Conservation (phyloP, 2,329 filamentous ascomycete species). For the Albophoma yamanashiensis region DNA sequence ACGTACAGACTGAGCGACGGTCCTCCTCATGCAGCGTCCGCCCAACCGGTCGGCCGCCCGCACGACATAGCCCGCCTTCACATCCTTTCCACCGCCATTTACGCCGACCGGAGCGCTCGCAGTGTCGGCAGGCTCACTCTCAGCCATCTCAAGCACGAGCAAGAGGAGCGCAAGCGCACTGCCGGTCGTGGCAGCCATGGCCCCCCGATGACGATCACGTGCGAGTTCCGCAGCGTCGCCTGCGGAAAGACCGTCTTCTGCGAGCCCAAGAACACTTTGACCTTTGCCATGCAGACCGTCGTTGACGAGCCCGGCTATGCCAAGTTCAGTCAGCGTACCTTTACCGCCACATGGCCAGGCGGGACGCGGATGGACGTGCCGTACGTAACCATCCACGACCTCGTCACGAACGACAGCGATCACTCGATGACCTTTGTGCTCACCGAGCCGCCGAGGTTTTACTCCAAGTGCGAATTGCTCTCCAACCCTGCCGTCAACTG, state of each 20-base stretch:
- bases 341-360: constrained; percentile 26
- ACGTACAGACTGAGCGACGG: constrained; percentile 9
- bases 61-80: constrained; percentile 16
- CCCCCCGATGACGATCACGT: constrained; percentile 9
- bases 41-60: background rate
- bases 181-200: constrained; percentile 6
- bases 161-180: constrained; percentile 10
- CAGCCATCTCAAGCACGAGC: constrained; percentile 16
- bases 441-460: constrained; percentile 38
- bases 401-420: constrained; percentile 25
- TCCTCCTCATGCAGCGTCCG: background rate
- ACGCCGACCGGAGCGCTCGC: constrained; percentile 22
- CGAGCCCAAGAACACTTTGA: constrained; percentile 16
- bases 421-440: constrained; percentile 39
- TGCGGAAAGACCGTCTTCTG: constrained; percentile 39
- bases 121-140: constrained; percentile 12
- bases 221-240: constrained; percentile 14
- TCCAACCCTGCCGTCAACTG: constrained; percentile 5
- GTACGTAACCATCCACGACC: constrained; percentile 35
- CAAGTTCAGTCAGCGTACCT: constrained; percentile 29
- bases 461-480: constrained; percentile 13
- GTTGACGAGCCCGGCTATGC: constrained; percentile 15
- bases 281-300: constrained; percentile 31
- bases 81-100: constrained; percentile 18
- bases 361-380: constrained; percentile 33